Evolutionary conservation across 2,329 filamentous ascomycete species (phyloP), one percentile per base, ranked within the genome.

Genomic region (Ustulina deusta): DNA sequence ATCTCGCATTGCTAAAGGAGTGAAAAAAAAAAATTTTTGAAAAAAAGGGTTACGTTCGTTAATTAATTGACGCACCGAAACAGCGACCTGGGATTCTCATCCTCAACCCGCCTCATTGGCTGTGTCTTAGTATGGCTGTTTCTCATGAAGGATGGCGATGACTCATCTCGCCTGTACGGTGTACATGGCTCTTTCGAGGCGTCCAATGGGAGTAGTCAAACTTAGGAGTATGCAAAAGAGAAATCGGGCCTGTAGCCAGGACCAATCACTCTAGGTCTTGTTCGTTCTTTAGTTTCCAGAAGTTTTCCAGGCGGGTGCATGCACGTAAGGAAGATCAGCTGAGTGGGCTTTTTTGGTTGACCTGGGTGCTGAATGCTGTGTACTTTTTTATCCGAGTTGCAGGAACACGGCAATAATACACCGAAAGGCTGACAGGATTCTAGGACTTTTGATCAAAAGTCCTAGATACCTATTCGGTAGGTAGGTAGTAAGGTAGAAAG

Each of bases 321-420:
- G 60, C 51, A 55, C 60, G 36, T 27, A 38, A 17, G 29, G 20
- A 2, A 46, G 15, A 54, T 56, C 55, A 60, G 42, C 55, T 44
- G 42, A 49, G 40, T 6, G n/a, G 22, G 17, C 10, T 22, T 20
- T 46, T 38, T 51, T 55, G 27, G 48, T 27, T 52, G 36, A n/a
- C n/a, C n/a, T n/a, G n/a, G n/a, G n/a, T n/a, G n/a, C n/a, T n/a
- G n/a, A n/a, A n/a, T n/a, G n/a, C n/a, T n/a, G n/a, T n/a, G 48
- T 48, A 44, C 6, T 36, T 36, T 36, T 36, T 29, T 44, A 36
- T 48, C 29, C 36, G 15, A 42, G 2, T 48, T 42, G 60, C 65
- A 67, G 65, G 65, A 63, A 67, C 65, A 20, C 55, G 48, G 60
- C 22, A 36, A 63, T 55, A 52, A 38, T 49, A 15, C n/a, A n/a